Evolutionary conservation across 495 filamentous ascomycete genomes (phyloP).

Genomic region (Clavariopsis aquatica): DNA sequence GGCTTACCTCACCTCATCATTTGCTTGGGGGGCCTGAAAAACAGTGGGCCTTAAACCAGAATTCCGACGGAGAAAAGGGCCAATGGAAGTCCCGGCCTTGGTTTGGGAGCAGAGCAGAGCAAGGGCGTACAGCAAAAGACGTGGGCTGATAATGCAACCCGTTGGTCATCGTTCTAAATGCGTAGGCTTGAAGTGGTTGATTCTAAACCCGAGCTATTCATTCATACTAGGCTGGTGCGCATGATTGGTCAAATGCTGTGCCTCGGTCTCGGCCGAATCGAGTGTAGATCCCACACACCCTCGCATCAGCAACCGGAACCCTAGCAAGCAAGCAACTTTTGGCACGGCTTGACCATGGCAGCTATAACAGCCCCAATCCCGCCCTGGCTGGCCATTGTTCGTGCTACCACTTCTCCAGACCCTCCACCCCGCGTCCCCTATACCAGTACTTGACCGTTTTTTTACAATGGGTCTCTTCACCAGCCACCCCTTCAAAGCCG

Average conservation of each 20-base stretch:
- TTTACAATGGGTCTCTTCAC: constrained; percentile 28
- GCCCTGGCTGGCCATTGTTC: neutral
- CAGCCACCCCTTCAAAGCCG: constrained; percentile 44
- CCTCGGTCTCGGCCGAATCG: neutral
- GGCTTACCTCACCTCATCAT: too few relatives aligned
- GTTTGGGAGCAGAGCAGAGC: too few relatives aligned
- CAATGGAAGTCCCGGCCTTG: too few relatives aligned
- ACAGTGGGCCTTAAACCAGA: too few relatives aligned
- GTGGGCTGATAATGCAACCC: too few relatives aligned
- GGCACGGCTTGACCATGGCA: neutral
- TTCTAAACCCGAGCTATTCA: too few relatives aligned
- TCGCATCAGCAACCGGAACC: neutral
- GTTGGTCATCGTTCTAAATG: too few relatives aligned
- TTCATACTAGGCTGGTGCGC: neutral
- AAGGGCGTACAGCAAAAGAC: too few relatives aligned
- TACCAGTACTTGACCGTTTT: neutral
- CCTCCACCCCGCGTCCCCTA: neutral
- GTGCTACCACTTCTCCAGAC: neutral
- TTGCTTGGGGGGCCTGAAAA: too few relatives aligned
- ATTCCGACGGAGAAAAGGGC: too few relatives aligned
- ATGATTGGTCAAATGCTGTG: neutral
- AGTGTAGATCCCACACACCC: too few relatives aligned
- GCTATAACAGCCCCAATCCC: neutral
- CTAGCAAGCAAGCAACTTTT: neutral
- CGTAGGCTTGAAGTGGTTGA: too few relatives aligned